Base-by-base conservation (phyloP, 345 rosid species). In the Eucalyptus virginea region DNA sequence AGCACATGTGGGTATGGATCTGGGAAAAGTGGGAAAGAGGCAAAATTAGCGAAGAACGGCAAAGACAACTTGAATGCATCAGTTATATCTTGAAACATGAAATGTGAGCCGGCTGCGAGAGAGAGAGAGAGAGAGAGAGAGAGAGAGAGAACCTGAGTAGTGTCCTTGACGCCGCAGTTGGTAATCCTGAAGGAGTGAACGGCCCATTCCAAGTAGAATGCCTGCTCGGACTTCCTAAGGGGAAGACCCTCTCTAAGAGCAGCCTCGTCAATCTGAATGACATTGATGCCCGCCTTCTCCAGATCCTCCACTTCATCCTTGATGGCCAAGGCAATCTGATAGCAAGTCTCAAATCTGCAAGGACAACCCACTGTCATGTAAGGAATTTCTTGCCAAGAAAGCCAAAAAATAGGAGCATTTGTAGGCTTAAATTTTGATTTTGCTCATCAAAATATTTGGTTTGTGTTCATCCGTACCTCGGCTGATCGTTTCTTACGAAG, bases 1-100 rank as follows among this genome's bases (percentile, higher is more conserved):
- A 98, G 91, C 99, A 98, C 99, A 98, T 98, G 98, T 97, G 99
- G 62, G 99, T 98, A 94, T 98, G 99, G 92, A 97, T 96, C 99
- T 97, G 92, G 10, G 72, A 9, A 47, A 89, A 72, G 81, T 86
- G 2, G 4, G 80, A 34, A 77, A 45, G n/a, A 50, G 67, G 34
- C 32, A 69, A 65, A n/a, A 54, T 32, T 37, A 37, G 17, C 26
- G 9, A 56, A 24, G 45, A 86, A 81, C 8, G n/a, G 16, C 13
- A 86, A 37, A 40, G 30, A 19, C 12, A 17, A 42, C 11, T 51
- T 19, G 7, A 16, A 17, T 21, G 44, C 88, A 37, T 47, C 54
- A 11, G 40, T 23, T 34, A 77, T 26, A 77, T 40, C 47, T 40
- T 21, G 47, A 40, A 26, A 21, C 85, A 11, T 6, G 47, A 77